Percentiles rank a stretch among this genome's conserved stretches.
phyloP scores from a whole-genome alignment of 352 stramenopile species.

The Phytopythium montanum region DNA sequence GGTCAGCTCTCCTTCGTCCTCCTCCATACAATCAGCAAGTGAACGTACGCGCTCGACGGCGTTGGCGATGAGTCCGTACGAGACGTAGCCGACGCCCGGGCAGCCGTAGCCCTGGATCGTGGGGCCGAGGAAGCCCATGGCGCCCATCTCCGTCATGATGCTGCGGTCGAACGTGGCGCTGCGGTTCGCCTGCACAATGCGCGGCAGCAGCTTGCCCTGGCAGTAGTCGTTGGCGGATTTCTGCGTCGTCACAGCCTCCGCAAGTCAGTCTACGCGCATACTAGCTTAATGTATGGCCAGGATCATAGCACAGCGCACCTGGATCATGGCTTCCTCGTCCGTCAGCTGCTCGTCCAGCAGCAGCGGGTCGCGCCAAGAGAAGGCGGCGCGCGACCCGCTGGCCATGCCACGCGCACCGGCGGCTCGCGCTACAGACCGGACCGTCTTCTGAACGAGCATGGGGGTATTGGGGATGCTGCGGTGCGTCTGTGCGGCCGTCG shows the following conservation, averaged over 20 bases:
- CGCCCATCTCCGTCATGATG: slow-evolving; percentile 94
- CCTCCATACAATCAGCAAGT: neutral
- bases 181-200: slow-evolving; percentile 94
- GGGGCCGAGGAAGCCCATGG: slow-evolving; percentile 93
- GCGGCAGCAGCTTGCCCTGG: slow-evolving; percentile 91
- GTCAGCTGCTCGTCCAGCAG: slow-evolving; percentile 74
- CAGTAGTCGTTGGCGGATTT: slow-evolving; percentile 93
- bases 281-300: too few species aligned
- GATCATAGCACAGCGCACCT: slow-evolving; percentile 31
- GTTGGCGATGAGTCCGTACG: slow-evolving; percentile 96
- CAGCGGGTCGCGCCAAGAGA: slow-evolving; percentile 85
- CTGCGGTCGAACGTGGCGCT: slow-evolving; percentile 92
- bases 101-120: slow-evolving; percentile 96
- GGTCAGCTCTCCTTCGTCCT: neutral
- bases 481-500: neutral
- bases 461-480: neutral
- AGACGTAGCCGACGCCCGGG: slow-evolving; percentile 93
- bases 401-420: slow-evolving; percentile 36
- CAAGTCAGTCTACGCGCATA: neutral
- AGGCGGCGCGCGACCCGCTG: slow-evolving; percentile 41
- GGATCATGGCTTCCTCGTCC: slow-evolving; percentile 91
- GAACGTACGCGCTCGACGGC: slow-evolving; percentile 90
- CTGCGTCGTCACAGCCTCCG: slow-evolving; percentile 21
- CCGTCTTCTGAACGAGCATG: slow-evolving; percentile 26
- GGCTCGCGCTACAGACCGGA: slow-evolving; percentile 9